These are phyloP conservation scores for Leccinum imitatum DNA, from an alignment of 768 basidiomycete genomes.

Conservation along the genomic window DNA sequence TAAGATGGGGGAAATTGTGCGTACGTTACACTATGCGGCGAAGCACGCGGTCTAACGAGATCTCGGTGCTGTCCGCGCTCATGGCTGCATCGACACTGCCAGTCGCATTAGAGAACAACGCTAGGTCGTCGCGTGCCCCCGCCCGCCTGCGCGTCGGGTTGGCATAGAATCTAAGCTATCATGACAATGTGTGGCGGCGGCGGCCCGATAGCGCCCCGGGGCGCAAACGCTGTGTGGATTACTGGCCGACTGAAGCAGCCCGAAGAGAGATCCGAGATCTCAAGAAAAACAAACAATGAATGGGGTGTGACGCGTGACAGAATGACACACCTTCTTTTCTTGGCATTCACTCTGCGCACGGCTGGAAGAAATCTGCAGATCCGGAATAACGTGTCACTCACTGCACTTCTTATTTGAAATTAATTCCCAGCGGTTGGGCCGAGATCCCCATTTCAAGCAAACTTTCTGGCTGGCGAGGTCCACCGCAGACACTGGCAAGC, in stretches of 20 bases:
- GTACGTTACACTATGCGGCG: conserved; percentile 25
- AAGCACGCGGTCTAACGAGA: conserved; percentile 11
- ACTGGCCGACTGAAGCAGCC: not conserved
- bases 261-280: conserved; percentile 19
- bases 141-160: not conserved
- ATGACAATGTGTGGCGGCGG: not conserved
- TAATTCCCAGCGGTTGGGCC: conserved; percentile 3
- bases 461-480: not conserved
- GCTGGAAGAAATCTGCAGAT: conserved; percentile 30
- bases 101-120: not conserved
- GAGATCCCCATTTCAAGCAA: conserved; percentile 12
- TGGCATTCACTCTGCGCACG: conserved; percentile 12
- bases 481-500: not conserved
- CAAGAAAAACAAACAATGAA: conserved; percentile 2
- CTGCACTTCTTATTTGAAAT: conserved; percentile 35
- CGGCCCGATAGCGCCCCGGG: conserved; percentile 2
- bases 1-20: conserved; percentile 17
- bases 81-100: not conserved
- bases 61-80: conserved; percentile 8
- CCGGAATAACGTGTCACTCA: conserved; percentile 29
- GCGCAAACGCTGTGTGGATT: not conserved
- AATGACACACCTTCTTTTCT: conserved; percentile 15
- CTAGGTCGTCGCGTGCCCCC: conserved; percentile 1
- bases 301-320: conserved; percentile 23
- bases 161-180: conserved; percentile 8